Evolutionary conservation across 805 yeast genomes (phyloP).

Genomic region (Saccharomycopsis sp.): DNA sequence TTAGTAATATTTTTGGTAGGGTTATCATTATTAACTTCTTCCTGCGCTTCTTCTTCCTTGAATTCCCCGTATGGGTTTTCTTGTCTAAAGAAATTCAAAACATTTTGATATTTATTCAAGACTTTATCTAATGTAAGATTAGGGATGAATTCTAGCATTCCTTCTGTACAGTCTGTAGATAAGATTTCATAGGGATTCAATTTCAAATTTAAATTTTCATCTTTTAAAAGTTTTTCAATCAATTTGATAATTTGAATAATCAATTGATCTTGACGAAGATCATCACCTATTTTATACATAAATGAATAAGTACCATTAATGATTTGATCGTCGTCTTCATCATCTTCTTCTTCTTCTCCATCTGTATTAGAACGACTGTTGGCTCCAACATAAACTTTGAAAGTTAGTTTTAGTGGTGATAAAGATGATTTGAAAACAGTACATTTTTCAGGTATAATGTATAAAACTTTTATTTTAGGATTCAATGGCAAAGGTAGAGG

Average conservation of each 20-base stretch:
- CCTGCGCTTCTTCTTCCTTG: constrained; percentile 30
- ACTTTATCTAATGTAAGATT: constrained; percentile 82
- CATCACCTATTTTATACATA: constrained; percentile 95
- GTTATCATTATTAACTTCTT: constrained; percentile 15
- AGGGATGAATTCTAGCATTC: constrained; percentile 90
- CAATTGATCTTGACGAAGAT: constrained; percentile 89
- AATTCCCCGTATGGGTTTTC: constrained; percentile 38
- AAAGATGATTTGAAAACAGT: constrained; percentile 86
- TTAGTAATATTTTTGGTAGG: background rate
- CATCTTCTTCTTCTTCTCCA: constrained; percentile 1
- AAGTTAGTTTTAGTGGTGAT: constrained; percentile 76
- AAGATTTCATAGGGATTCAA: constrained; percentile 83
- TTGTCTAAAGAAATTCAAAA: constrained; percentile 55
- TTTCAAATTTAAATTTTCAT: constrained; percentile 82
- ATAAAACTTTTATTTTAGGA: constrained; percentile 64
- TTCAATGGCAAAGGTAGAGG: constrained; percentile 74
- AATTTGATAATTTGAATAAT: constrained; percentile 87
- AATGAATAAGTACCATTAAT: constrained; percentile 51
- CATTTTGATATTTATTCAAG: constrained; percentile 62
- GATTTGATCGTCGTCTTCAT: constrained; percentile 6
- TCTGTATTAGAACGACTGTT: constrained; percentile 34
- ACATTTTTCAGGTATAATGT: constrained; percentile 69
- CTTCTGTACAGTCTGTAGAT: constrained; percentile 86
- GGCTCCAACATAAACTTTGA: constrained; percentile 52
- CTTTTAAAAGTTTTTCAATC: constrained; percentile 80